phyloP scores from a whole-genome alignment of 139 green algal species.

The Eudorina sp. region DNA sequence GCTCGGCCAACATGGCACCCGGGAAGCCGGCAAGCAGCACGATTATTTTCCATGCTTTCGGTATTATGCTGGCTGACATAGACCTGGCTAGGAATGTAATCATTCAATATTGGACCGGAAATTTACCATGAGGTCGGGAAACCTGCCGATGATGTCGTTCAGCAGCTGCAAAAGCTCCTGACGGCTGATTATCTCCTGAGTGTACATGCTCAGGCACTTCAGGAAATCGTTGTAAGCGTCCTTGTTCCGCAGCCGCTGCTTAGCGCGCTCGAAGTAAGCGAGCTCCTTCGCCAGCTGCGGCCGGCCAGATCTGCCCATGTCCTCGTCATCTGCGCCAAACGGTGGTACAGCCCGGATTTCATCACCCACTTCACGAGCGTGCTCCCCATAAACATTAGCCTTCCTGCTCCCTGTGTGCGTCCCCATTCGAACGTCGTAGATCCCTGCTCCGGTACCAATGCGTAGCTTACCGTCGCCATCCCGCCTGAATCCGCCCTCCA shows the following conservation, averaged over 20 bases:
- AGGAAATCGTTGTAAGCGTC: constrained; percentile 96
- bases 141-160: constrained; percentile 89
- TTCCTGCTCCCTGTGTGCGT: too few relatives aligned
- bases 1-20: too few relatives aligned
- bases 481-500: constrained; percentile 21
- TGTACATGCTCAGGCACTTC: constrained; percentile 96
- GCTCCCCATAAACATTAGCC: too few relatives aligned
- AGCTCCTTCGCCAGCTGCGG: constrained; percentile 77
- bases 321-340: constrained; percentile 18
- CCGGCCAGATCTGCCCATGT: constrained; percentile 36
- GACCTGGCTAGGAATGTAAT: too few relatives aligned
- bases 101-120: too few relatives aligned
- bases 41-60: too few relatives aligned
- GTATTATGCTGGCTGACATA: too few relatives aligned
- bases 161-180: constrained; percentile 87
- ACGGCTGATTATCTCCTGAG: constrained; percentile 92
- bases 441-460: too few relatives aligned
- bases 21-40: too few relatives aligned
- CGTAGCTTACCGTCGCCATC: constrained; percentile 1
- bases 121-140: constrained; percentile 90
- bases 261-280: constrained; percentile 77
- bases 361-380: too few relatives aligned
- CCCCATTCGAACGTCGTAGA: too few relatives aligned
- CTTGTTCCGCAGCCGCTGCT: constrained; percentile 78
- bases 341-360: background rate